phyloP scores from a whole-genome alignment of 371 early-diverging fungal species.

The Catenaria anguillulae region DNA sequence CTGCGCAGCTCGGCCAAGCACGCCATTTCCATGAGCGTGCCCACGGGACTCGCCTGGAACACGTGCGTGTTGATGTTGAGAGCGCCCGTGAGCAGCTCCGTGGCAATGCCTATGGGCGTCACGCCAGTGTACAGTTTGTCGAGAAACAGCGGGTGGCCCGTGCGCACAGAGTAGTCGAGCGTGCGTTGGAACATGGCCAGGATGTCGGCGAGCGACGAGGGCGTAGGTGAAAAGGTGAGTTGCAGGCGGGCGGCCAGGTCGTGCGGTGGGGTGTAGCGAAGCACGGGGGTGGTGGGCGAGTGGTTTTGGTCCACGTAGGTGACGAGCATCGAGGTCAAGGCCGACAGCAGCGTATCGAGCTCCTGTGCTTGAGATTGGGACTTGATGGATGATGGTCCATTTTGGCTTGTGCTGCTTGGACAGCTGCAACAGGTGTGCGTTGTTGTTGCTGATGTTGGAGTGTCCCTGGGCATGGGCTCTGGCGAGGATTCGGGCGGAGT shows the following conservation, averaged over 20 bases:
- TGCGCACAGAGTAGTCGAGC: constrained; percentile 24
- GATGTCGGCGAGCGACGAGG: constrained; percentile 37
- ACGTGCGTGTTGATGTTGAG: constrained; percentile 73
- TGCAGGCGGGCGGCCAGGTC: constrained; percentile 36
- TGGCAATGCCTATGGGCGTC: constrained; percentile 43
- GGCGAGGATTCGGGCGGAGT: too few species aligned
- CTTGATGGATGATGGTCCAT: too few species aligned
- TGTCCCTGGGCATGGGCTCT: too few species aligned
- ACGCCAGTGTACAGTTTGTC: constrained; percentile 74
- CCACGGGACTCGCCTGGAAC: constrained; percentile 57
- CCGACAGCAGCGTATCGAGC: constrained; percentile 19
- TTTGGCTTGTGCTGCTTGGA: too few species aligned
- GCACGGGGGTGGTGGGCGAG: constrained; percentile 22
- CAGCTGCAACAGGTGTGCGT: too few species aligned
- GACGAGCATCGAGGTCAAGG: constrained; percentile 20
- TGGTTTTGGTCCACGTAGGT: constrained; percentile 31
- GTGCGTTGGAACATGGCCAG: constrained; percentile 33
- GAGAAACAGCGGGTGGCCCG: constrained; percentile 65
- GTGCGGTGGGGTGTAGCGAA: constrained; percentile 30
- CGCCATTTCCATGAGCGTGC: constrained; percentile 54
- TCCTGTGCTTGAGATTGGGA: constrained; percentile 20
- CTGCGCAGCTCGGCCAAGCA: constrained; percentile 40
- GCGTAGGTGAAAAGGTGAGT: constrained; percentile 28
- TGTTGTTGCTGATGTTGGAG: too few species aligned
- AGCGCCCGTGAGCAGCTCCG: constrained; percentile 55